These are phyloP conservation scores for Diplodia mutila DNA, from an alignment of 2,329 filamentous ascomycete genomes.

Conservation along the genomic window DNA sequence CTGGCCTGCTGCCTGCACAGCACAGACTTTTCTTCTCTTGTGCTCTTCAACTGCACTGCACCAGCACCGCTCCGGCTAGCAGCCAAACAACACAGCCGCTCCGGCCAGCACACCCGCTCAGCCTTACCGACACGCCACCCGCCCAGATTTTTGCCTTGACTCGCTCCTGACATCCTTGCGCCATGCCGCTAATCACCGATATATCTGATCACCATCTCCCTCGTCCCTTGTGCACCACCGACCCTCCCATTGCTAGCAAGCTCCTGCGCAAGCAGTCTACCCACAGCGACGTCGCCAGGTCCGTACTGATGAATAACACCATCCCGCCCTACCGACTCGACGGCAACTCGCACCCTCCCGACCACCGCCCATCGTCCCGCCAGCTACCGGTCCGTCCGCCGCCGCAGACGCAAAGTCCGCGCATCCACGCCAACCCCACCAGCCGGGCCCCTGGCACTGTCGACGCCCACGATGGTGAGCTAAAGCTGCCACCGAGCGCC, in stretches of 20 bases:
- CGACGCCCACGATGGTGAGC: slow-evolving; percentile 32
- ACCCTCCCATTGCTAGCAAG: slow-evolving; percentile 22
- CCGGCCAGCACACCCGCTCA: neutral
- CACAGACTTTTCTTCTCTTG: neutral
- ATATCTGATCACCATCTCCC: slow-evolving; percentile 25
- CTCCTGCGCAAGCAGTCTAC: slow-evolving; percentile 43
- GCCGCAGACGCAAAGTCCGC: slow-evolving; percentile 26
- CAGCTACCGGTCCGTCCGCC: slow-evolving; percentile 30
- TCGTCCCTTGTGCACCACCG: slow-evolving; percentile 21
- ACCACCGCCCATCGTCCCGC: slow-evolving; percentile 30
- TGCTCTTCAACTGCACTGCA: neutral
- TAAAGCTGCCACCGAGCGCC: slow-evolving; percentile 36
- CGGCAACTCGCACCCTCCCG: slow-evolving; percentile 31
- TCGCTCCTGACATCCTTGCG: slow-evolving; percentile 16
- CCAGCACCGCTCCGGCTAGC: neutral
- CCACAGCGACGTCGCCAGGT: slow-evolving; percentile 55
- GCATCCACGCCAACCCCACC: slow-evolving; percentile 7
- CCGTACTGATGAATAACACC: slow-evolving; percentile 51
- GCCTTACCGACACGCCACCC: slow-evolving; percentile 21
- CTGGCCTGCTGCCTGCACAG: neutral
- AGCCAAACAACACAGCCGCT: slow-evolving; percentile 10
- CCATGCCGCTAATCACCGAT: slow-evolving; percentile 28
- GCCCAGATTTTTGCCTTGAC: slow-evolving; percentile 5
- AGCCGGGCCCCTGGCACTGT: slow-evolving; percentile 3
- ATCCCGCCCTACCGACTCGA: slow-evolving; percentile 31